These are phyloP conservation scores for Strobilomyces confusus DNA, from an alignment of 768 basidiomycete genomes.

Conservation along the genomic window DNA sequence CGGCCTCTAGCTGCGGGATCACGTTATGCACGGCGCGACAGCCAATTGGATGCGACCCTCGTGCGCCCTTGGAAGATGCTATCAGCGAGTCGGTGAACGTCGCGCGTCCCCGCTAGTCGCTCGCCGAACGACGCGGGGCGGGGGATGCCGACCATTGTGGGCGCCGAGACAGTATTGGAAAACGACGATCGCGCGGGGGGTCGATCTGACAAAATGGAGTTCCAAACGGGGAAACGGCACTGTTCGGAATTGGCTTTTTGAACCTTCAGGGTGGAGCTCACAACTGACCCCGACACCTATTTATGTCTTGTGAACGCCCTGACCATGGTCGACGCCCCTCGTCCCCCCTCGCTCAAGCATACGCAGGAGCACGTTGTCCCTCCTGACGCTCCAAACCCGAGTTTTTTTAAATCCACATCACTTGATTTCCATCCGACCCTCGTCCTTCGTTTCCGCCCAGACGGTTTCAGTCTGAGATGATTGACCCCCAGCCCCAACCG, in stretches of 20 bases:
- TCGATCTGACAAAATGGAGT: not conserved
- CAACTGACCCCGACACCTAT: not conserved
- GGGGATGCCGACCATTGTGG: too few relatives aligned
- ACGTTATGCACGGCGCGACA: too few relatives aligned
- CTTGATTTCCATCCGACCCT: not conserved
- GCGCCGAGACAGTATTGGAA: conserved; percentile 2
- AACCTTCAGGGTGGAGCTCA: not conserved
- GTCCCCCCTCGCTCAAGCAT: not conserved
- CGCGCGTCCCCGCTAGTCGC: too few relatives aligned
- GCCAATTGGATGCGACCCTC: too few relatives aligned
- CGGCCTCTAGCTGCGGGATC: too few relatives aligned
- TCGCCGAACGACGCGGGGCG: too few relatives aligned
- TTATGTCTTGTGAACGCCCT: not conserved
- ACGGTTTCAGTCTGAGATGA: not conserved
- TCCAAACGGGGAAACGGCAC: not conserved
- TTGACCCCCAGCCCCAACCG: not conserved
- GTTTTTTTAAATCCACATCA: too few relatives aligned
- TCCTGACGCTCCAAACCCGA: not conserved
- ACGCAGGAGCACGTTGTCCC: not conserved
- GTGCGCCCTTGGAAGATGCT: too few relatives aligned
- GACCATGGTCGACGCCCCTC: not conserved
- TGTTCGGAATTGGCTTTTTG: not conserved
- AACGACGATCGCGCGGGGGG: not conserved
- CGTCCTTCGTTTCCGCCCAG: not conserved
- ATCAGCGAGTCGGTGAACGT: not conserved